Base-by-base conservation (phyloP, 306 rosid species). In the Dryas drummondii region DNA sequence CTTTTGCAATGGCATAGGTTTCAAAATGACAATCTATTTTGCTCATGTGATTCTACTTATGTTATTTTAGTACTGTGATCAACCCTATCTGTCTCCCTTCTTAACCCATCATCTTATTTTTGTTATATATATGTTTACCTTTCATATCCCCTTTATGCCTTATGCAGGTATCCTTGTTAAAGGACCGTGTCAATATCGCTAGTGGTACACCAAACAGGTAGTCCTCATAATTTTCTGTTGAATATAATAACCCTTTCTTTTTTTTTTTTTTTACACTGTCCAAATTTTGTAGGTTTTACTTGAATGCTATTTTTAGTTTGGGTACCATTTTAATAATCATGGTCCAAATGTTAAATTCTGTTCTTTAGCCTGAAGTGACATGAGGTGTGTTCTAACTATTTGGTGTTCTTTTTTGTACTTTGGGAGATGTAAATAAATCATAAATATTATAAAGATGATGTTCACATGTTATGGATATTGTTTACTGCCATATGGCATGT, bases 201-300 rank as follows among this genome's bases (percentile, higher is more conserved):
- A 80, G 96, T 53, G 97, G 98, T 81, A 94, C 97, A 3, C 98
- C 98, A n/a, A 91, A 92, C 93, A 94, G 98, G 97, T 94, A 68
- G 80, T 78, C 16, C 54, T 72, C 49, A 61, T 13, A 8, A 10
- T 26, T 4, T n/a, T 49, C 61, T 52, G 53, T 16, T 10, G 22
- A 4, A 60, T 44, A 9, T 32, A 3, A 15, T 73, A 48, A 22
- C 19, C 42, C 6, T 26, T 71, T 63, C 17, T 32, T 32, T 32
- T 32, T 32, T 27, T 27, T 27, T 27, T 32, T 32, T 32, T 1
- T 15, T 27, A 22, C 27, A 4, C 10, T 16, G 19, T 2, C 48
- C 61, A 9, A 4, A 4, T 32, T 12, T 7, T 37, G 6, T 15
- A 7, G 47, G 7, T 32, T 32, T 51, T 50, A 42, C 12, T 7